Percentiles rank a stretch among this genome's conserved stretches.
phyloP scores from a whole-genome alignment of 2,329 filamentous ascomycete species.

The Mollisia scopiformis region DNA sequence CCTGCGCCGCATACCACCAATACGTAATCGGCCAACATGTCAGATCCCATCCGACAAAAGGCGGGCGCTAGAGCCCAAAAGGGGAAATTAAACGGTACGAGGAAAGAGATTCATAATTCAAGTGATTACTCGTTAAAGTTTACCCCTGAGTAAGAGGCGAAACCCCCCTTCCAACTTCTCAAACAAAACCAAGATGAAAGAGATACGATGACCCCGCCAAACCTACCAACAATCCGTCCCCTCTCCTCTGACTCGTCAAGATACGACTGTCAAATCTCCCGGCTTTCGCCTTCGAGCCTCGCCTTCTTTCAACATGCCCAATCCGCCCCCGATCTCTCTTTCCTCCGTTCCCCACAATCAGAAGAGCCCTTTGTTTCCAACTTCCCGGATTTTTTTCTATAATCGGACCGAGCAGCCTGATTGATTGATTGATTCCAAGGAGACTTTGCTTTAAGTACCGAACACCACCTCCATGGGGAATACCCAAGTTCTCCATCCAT shows the following conservation, averaged over 20 bases:
- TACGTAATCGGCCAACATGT: background rate
- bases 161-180: background rate
- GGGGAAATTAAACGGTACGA: background rate
- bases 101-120: too few species aligned
- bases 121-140: background rate
- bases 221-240: too few species aligned
- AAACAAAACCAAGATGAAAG: background rate
- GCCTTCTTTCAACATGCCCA: too few species aligned
- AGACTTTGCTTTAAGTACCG: too few species aligned
- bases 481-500: too few species aligned
- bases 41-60: background rate
- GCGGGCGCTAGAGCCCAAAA: background rate
- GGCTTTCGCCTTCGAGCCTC: background rate
- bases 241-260: background rate
- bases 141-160: background rate
- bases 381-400: background rate
- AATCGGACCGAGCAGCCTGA: background rate
- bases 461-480: too few species aligned
- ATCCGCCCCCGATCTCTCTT: too few species aligned
- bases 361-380: background rate
- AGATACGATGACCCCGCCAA: background rate
- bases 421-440: background rate
- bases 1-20: background rate
- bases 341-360: too few species aligned
- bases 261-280: background rate